Conservation (phyloP, 177 flowering plant genomes). For the Vitis hybrid region DNA sequence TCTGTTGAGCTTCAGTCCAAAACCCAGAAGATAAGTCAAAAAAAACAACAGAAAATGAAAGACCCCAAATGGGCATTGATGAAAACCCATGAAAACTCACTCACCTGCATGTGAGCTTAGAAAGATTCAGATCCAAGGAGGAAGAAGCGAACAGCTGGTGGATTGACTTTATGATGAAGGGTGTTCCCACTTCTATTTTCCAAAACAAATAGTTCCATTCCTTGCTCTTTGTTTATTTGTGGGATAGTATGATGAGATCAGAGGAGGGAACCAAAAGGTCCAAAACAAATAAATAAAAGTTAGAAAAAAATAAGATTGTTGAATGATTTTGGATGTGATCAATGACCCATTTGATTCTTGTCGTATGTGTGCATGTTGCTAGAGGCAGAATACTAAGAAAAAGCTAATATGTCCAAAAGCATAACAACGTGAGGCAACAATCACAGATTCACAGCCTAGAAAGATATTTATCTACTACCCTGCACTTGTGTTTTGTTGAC, state of each 20-base stretch:
- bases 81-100: constrained; percentile 3
- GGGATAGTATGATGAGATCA: neutral
- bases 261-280: too few relatives aligned
- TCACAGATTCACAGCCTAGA: too few relatives aligned
- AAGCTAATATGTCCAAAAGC: neutral
- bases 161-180: constrained; percentile 21
- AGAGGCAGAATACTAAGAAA: neutral
- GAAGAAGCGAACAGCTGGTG: constrained; percentile 12
- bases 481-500: too few relatives aligned
- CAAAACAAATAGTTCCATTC: constrained; percentile 2
- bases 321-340: constrained; percentile 4
- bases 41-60: neutral
- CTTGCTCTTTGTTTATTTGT: constrained; percentile 7
- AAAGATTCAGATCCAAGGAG: constrained; percentile 18
- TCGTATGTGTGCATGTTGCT: neutral
- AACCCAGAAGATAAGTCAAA: neutral
- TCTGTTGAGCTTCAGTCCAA: constrained; percentile 1
- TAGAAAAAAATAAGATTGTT: constrained; percentile 1
- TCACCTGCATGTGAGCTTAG: constrained; percentile 1
- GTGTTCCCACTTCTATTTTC: neutral
- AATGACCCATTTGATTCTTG: constrained; percentile 1
- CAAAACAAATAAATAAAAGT: too few relatives aligned
- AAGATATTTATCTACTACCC: too few relatives aligned
- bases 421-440: neutral
- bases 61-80: constrained; percentile 12